Evolutionary conservation across 768 basidiomycete species (phyloP).

Genomic region (Floccularia luteovirens): DNA sequence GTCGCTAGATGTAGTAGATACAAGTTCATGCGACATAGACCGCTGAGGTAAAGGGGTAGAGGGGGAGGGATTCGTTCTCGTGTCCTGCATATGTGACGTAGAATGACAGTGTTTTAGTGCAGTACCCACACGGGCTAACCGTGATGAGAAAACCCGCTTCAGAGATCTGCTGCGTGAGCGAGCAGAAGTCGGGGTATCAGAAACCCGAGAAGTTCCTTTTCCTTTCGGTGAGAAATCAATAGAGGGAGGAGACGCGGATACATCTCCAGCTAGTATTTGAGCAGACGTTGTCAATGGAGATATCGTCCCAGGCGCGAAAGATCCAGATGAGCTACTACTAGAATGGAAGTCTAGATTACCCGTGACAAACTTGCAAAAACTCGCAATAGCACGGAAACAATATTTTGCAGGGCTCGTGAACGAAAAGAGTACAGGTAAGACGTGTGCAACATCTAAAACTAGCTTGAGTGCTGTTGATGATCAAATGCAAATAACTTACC

Average conservation of each 20-base stretch:
- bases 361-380: conserved; percentile 61
- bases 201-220: not conserved
- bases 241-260: not conserved
- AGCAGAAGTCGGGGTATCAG: not conserved
- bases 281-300: not conserved
- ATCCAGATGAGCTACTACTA: not conserved
- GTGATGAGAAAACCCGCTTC: conserved; percentile 13
- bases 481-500: conserved; percentile 31
- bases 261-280: not conserved
- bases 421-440: conserved; percentile 65
- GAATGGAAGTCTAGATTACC: conserved; percentile 16
- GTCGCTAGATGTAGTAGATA: conserved; percentile 17
- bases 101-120: too few relatives aligned
- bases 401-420: conserved; percentile 76
- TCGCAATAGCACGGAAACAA: conserved; percentile 72
- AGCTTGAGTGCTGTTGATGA: conserved; percentile 13
- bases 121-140: conserved; percentile 9
- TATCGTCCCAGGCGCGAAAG: not conserved
- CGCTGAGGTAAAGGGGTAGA: not conserved
- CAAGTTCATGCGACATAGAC: conserved; percentile 1
- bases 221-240: not conserved
- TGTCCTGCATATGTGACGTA: too few relatives aligned
- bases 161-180: conserved; percentile 10
- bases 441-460: conserved; percentile 56
- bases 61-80: not conserved